Evolutionary conservation across 2,329 filamentous ascomycete species (phyloP), one percentile per base, ranked within the genome.

Genomic region (Ceratocystis smalleyi): DNA sequence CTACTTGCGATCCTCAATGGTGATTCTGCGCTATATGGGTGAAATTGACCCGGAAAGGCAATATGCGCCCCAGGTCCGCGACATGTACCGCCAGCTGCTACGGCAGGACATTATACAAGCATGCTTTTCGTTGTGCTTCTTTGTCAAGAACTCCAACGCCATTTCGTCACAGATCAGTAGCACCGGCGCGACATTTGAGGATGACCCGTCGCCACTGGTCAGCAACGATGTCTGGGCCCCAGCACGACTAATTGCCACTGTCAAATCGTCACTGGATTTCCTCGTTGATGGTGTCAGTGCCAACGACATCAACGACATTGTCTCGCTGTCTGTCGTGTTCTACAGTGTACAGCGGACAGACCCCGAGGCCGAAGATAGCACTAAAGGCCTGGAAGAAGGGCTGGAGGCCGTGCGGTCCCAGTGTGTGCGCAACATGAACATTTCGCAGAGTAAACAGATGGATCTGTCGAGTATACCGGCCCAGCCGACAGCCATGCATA

Each of bases 81-180:
- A 80, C 65, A 79, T 82, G 75, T 80, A 81, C 64, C 75, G 81
- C 65, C 75, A 81, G 60, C 73, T 81, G 10, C 70, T 83, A 43
- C 80, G 79, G 68, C 76, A 77, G 66, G 81, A 83, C 67, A 78
- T 83, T 27, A 73, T 81, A 22, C 79, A 82, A 69, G 79, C 80
- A 0, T 78, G 79, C 2, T 75, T 83, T 55, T 80, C 79, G 65
- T 73, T 83, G 12, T 83, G 81, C 69, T 81, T 78, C 68, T 83
- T 80, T 65, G 80, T 83, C 69, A 75, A 74, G 64, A 67, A 65
- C 45, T 57, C 54, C 15, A 57, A 57, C 17, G 62, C 65, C 35
- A 68, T 62, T 35, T 64, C 43, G 55, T 63, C 51, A 12, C 45
- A 24, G 35, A 35, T 27, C 2, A 43, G 51, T n/a, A 54, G 43